Conservation (phyloP, 306 rosid genomes). For the Castanospermum australe region DNA sequence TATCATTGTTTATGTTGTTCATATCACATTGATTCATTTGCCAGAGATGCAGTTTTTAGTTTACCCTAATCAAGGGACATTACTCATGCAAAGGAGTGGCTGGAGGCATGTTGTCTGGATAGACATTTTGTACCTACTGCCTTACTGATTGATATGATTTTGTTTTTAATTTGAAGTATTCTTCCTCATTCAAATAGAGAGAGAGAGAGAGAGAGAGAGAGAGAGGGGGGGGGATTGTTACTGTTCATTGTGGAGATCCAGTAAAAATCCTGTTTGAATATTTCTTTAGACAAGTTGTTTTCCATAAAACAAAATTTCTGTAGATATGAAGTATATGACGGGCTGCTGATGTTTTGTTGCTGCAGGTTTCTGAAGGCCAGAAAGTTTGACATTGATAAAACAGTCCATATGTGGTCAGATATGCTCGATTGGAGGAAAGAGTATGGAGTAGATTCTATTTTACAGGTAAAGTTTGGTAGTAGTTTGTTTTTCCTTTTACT, state of each 20-base stretch:
- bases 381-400: constrained; percentile 83
- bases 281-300: neutral
- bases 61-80: neutral
- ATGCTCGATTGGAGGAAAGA: constrained; percentile 95
- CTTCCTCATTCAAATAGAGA: neutral
- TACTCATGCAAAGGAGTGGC: neutral
- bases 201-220: neutral
- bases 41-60: constrained; percentile 2
- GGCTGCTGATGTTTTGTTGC: constrained; percentile 25
- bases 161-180: constrained; percentile 2
- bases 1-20: neutral
- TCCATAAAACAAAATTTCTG: neutral
- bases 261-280: neutral
- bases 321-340: neutral
- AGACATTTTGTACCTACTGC: constrained; percentile 14
- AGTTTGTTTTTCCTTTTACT: constrained; percentile 1
- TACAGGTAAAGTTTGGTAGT: constrained; percentile 54
- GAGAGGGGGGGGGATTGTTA: neutral
- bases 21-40: constrained; percentile 9
- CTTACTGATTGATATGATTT: constrained; percentile 10
- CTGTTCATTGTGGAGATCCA: neutral
- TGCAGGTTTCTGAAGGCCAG: constrained; percentile 94
- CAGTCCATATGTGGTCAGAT: constrained; percentile 86
- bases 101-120: neutral
- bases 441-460: constrained; percentile 63